Percentiles rank a stretch among this genome's conserved stretches.
These are phyloP conservation scores for Beauveria medogensis DNA, from an alignment of 2,329 filamentous ascomycete genomes.

Conservation along the genomic window DNA sequence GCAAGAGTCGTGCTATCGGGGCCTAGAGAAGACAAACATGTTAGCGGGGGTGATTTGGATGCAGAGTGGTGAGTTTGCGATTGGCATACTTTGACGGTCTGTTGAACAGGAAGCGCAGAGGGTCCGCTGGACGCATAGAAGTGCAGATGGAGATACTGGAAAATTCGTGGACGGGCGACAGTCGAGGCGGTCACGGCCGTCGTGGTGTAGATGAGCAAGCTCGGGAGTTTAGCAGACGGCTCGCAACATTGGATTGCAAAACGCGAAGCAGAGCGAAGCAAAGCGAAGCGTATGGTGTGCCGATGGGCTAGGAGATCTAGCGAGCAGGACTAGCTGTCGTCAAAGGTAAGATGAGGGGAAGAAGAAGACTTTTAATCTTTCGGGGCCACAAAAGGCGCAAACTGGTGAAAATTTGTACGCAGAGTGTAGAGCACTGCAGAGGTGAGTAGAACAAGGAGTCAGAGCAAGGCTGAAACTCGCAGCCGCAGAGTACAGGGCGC, in stretches of 20 bases:
- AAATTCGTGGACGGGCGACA: conserved; percentile 13
- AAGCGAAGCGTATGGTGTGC: neutral
- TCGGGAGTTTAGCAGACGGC: neutral
- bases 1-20: conserved; percentile 49
- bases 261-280: neutral
- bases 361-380: neutral
- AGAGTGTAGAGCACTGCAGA: neutral
- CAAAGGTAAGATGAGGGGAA: neutral
- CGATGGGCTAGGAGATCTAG: neutral
- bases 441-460: neutral
- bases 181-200: conserved; percentile 19
- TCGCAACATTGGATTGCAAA: neutral
- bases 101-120: conserved; percentile 83
- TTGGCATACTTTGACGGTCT: conserved; percentile 76
- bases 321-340: neutral
- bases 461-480: neutral
- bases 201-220: conserved; percentile 16
- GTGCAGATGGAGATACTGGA: conserved; percentile 23
- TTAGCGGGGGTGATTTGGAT: conserved; percentile 8
- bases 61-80: conserved; percentile 10
- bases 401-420: neutral
- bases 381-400: conserved; percentile 6
- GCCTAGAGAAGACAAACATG: conserved; percentile 29
- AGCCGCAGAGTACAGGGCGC: neutral
- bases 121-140: conserved; percentile 88